Conservation (phyloP, 371 early-diverging fungal genomes). For the Fennellomyces sp. region DNA sequence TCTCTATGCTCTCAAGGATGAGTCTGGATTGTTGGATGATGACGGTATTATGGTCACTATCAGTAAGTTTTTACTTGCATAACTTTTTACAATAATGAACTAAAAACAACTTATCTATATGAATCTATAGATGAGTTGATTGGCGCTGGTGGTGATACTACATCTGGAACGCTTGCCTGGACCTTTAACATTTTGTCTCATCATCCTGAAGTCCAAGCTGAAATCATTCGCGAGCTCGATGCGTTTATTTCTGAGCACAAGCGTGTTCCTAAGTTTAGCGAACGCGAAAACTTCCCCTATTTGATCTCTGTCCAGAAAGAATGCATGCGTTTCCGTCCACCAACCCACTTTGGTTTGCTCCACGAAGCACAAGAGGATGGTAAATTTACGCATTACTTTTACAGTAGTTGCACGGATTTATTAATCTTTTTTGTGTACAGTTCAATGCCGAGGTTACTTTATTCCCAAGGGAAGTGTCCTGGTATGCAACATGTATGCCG, state of each 20-base stretch:
- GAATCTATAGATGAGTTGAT: slow-evolving; percentile 20
- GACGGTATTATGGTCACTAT: slow-evolving; percentile 16
- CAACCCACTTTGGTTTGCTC: slow-evolving; percentile 14
- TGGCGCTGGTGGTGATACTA: slow-evolving; percentile 27
- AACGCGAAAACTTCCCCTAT: slow-evolving; percentile 23
- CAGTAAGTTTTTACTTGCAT: slow-evolving; percentile 15
- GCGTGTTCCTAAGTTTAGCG: slow-evolving; percentile 18
- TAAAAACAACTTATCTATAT: too few species aligned
- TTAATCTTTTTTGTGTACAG: neutral
- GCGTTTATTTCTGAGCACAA: slow-evolving; percentile 13
- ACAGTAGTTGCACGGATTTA: too few species aligned
- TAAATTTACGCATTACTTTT: slow-evolving; percentile 9
- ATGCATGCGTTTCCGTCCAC: slow-evolving; percentile 24
- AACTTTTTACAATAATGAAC: too few species aligned
- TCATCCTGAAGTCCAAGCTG: slow-evolving; percentile 20
- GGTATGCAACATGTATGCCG: slow-evolving; percentile 22
- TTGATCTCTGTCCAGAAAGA: slow-evolving; percentile 25
- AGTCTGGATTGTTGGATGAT: slow-evolving; percentile 21
- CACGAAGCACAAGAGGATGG: slow-evolving; percentile 22
- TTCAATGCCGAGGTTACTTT: slow-evolving; percentile 24
- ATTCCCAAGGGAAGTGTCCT: slow-evolving; percentile 41
- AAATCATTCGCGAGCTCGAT: slow-evolving; percentile 15
- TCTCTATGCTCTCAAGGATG: slow-evolving; percentile 18
- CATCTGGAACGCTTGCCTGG: slow-evolving; percentile 20
- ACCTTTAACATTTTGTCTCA: slow-evolving; percentile 17